Conservation (phyloP, 768 basidiomycete species). For the Solioccasus polychromus region DNA sequence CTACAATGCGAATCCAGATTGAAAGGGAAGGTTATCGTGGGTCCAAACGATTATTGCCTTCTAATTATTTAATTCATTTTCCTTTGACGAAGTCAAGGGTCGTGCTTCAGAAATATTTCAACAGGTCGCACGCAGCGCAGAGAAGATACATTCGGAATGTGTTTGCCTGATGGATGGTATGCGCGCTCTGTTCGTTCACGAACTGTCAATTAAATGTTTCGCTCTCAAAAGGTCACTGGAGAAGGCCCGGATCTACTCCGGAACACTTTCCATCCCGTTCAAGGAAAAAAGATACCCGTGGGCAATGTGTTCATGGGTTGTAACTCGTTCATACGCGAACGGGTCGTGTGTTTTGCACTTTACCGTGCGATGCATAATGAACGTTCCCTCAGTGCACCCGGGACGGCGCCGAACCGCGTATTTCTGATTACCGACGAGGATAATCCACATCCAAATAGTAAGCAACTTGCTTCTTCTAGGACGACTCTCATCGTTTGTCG, state of each 20-base stretch:
- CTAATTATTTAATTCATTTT: too few relatives aligned
- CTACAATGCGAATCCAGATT: too few relatives aligned
- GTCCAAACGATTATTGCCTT: too few relatives aligned
- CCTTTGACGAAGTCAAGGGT: slow-evolving; percentile 37
- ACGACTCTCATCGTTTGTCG: slow-evolving; percentile 64
- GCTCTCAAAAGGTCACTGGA: slow-evolving; percentile 52
- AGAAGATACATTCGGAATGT: slow-evolving; percentile 76
- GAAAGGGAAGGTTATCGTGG: too few relatives aligned
- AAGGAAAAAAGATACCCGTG: slow-evolving; percentile 62
- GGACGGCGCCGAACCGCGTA: slow-evolving; percentile 87
- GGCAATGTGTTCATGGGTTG: slow-evolving; percentile 90
- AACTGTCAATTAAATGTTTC: slow-evolving; percentile 1
- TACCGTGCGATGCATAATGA: background rate
- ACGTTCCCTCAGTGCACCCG: slow-evolving; percentile 57
- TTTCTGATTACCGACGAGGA: slow-evolving; percentile 85
- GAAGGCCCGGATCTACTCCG: slow-evolving; percentile 58
- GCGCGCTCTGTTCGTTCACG: slow-evolving; percentile 10
- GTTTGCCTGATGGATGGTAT: slow-evolving; percentile 76
- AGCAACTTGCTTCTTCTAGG: slow-evolving; percentile 63
- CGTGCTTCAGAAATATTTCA: slow-evolving; percentile 66
- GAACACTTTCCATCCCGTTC: slow-evolving; percentile 62
- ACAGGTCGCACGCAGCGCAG: slow-evolving; percentile 70
- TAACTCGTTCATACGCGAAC: slow-evolving; percentile 85
- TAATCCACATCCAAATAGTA: slow-evolving; percentile 46
- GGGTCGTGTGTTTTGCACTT: slow-evolving; percentile 45